A percentile compares a stretch with the other conserved stretches of the same genome.
phyloP scores from a whole-genome alignment of 768 basidiomycete species.

The Pisolithus sp. region DNA sequence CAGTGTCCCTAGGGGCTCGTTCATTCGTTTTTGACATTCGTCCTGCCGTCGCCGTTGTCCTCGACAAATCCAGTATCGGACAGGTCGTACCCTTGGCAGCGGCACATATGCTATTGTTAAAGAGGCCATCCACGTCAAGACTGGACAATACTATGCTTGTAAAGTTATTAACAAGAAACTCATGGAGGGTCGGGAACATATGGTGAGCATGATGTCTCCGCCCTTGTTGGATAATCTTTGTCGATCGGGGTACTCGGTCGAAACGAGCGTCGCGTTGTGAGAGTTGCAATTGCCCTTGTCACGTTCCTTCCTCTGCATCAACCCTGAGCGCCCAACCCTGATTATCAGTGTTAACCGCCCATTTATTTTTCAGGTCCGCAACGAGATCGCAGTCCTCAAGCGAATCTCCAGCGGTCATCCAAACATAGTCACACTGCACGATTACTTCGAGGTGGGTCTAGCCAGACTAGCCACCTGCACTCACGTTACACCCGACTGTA shows the following conservation, averaged over 20 bases:
- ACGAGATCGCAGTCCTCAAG: slow-evolving; percentile 95
- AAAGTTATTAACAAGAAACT: slow-evolving; percentile 99
- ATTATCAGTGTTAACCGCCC: slow-evolving; percentile 6
- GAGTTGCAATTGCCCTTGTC: background rate
- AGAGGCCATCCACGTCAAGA: slow-evolving; percentile 92
- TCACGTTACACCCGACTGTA: slow-evolving; percentile 20
- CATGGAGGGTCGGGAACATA: slow-evolving; percentile 96
- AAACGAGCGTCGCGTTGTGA: background rate
- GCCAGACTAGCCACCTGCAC: background rate
- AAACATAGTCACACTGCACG: slow-evolving; percentile 91
- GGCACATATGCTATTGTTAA: slow-evolving; percentile 95
- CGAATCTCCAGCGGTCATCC: slow-evolving; percentile 82
- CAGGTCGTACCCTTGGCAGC: slow-evolving; percentile 81
- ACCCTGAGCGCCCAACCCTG: slow-evolving; percentile 12
- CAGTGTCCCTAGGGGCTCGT: slow-evolving; percentile 1
- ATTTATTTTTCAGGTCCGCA: slow-evolving; percentile 64
- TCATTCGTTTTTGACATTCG: background rate
- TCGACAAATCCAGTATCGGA: slow-evolving; percentile 56
- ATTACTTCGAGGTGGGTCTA: slow-evolving; percentile 82
- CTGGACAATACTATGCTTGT: slow-evolving; percentile 93
- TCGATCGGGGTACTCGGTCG: slow-evolving; percentile 7
- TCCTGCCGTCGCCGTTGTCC: background rate
- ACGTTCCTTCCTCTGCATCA: background rate
- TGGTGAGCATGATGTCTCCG: slow-evolving; percentile 50
- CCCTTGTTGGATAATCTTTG: background rate